Base-by-base conservation (phyloP, 2,329 filamentous ascomycete genomes). In the Paraphoma sp. region DNA sequence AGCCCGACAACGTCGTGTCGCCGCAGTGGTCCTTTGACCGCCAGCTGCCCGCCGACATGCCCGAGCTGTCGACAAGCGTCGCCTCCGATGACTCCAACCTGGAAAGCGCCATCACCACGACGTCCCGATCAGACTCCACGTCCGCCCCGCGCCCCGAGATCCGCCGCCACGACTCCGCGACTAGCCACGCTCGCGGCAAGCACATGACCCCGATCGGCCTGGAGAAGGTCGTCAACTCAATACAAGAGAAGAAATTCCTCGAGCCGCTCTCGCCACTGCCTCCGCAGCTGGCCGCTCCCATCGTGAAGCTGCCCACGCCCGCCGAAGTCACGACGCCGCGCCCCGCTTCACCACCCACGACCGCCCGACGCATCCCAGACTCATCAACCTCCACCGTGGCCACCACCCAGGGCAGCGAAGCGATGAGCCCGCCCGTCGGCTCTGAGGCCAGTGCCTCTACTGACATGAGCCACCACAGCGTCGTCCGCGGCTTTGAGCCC, bases 191-290 rank as follows among this genome's bases (percentile, higher is more conserved):
- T 72, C 87, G 90, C 62, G 89, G 88, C 63, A 90, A 91, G 71
- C 93, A 97, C 79, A 94, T 97, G 65, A 96, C 93, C n/a, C 92
- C 94, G 6, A 86, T 92, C 70, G 91, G 95, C 68, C 84, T 98
- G 30, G 92, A 97, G 78, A 96, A 96, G 81, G 96, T 98, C 86
- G 92, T 97, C 42, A 87, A 91, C 54, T 92, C 89, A 40, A 97
- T 97, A 73, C 91, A 96, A 77, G 90, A 95, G 78, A 92, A 91
- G 78, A 87, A 88, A 76, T 84, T 84, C 45, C 82, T 94, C 18
- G 82, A 86, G 69, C 85, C 86, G 4, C 76, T 87, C 38, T 79
- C 83, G 47, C 76, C 81, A 48, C 76, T 77, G 53, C 81, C 73
- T 59, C 76, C 68, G 64, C 78, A 69, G 70, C 79, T 73, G n/a